These are phyloP conservation scores for Colletotrichum salicis DNA, from an alignment of 2,329 filamentous ascomycete genomes.

Conservation along the genomic window DNA sequence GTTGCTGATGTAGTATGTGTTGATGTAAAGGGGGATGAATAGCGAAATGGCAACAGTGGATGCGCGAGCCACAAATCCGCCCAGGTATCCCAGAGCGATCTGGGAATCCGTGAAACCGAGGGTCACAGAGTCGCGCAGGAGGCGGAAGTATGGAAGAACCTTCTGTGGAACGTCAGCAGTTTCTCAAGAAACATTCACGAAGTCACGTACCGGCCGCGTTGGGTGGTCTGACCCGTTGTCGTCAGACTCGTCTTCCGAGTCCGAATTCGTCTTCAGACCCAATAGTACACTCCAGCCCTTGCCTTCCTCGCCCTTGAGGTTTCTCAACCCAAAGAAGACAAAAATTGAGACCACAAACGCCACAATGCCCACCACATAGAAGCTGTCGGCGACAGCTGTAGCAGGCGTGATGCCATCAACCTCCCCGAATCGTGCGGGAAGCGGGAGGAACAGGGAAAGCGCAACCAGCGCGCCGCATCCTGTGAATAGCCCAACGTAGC, in stretches of 20 bases:
- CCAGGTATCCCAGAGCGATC: constrained; percentile 89
- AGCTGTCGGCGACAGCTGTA: constrained; percentile 82
- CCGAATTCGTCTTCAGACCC: constrained; percentile 43
- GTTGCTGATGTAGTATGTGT: constrained; percentile 85
- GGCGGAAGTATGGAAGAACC: constrained; percentile 66
- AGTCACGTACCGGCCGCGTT: constrained; percentile 41
- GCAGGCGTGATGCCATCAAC: constrained; percentile 77
- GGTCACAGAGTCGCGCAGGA: constrained; percentile 71
- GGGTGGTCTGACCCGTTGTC: constrained; percentile 37
- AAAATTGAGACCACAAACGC: constrained; percentile 77
- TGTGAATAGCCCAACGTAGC: constrained; percentile 91
- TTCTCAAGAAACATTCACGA: not conserved
- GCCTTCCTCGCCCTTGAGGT: constrained; percentile 76
- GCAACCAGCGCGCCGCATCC: constrained; percentile 91
- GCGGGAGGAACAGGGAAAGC: constrained; percentile 82
- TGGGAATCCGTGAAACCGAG: constrained; percentile 80
- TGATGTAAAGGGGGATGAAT: constrained; percentile 93
- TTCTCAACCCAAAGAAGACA: constrained; percentile 81
- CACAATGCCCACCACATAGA: constrained; percentile 83
- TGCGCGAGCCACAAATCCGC: constrained; percentile 92
- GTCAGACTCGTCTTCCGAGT: constrained; percentile 16
- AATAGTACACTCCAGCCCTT: constrained; percentile 76
- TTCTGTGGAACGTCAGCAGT: constrained; percentile 37
- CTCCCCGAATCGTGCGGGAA: constrained; percentile 82
- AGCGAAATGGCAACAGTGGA: constrained; percentile 95